Evolutionary conservation across 306 rosid species (phyloP), one percentile per base, ranked within the genome.

Genomic region (Quercus mongolica): DNA sequence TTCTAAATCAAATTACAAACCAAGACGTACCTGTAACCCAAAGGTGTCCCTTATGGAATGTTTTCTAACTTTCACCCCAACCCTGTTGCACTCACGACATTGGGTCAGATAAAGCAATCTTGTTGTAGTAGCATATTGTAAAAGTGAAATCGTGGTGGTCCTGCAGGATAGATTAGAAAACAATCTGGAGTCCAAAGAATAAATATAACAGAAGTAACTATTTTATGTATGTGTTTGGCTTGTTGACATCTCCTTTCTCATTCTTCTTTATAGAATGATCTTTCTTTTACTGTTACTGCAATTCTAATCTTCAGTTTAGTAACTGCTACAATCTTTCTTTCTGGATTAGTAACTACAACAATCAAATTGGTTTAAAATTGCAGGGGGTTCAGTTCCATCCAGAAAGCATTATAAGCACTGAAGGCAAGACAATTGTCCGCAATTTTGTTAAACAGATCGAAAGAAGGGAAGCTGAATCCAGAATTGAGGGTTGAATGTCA

Each of bases 381-480:
- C 88, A 92, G 98, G 97, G 99, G 41, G 97, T 95, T 83, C 98
- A 95, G 81, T 95, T 95, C 83, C 99, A 92, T 83, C 99, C 99
- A 0, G 97, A 92, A 86, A 92, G 99, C 86, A 90, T 95, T 56
- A 92, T 92, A 84, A 91, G 96, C 58, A 79, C 80, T 0, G 93
- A 92, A 75, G 99, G 98, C 51, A 91, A 69, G 89, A 56, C 84
- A 6, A 92, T 95, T 13, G 93, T 91, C 72, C 75, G 65, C 11
- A 95, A 95, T 65, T 95, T 95, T 75, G 81, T 89, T 28, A 90
- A 85, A 82, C 76, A 89, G 71, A 86, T 92, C 26, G 94, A 91
- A 94, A 90, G 73, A 81, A 78, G n/a, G 74, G 92, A 89, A 75
- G 85, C 87, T 12, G 85, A 86, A 56, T 70, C 80, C 46, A 68